phyloP scores from a whole-genome alignment of 805 yeast genomes.

The Saccharomycopsis fibuligera region DNA sequence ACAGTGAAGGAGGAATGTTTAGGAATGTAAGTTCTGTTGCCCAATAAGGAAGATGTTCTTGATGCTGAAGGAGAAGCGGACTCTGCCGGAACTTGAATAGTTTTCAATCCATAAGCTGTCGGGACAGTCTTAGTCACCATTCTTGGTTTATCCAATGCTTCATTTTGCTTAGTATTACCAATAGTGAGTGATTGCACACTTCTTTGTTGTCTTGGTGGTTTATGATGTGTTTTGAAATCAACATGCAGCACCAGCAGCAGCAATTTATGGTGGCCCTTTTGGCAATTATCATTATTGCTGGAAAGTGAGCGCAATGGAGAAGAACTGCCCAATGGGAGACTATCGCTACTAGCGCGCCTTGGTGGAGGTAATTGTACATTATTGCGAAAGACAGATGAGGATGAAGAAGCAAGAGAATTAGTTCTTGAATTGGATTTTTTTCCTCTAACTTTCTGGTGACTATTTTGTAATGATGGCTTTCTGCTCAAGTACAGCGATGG shows the following conservation, averaged over 20 bases:
- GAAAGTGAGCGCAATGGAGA: neutral
- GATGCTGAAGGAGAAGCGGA: slow-evolving; percentile 4
- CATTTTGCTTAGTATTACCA: neutral
- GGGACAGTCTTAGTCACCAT: slow-evolving; percentile 19
- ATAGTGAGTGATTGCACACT: neutral
- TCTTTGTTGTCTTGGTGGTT: neutral
- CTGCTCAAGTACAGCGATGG: too few species aligned
- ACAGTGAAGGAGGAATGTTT: slow-evolving; percentile 11
- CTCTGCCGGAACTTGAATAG: slow-evolving; percentile 19
- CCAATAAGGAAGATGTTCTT: slow-evolving; percentile 11
- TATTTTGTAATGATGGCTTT: too few species aligned
- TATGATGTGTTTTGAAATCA: neutral
- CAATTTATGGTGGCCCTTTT: neutral
- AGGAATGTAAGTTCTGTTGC: slow-evolving; percentile 1
- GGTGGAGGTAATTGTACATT: too few species aligned
- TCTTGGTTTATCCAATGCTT: slow-evolving; percentile 1
- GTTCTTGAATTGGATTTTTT: too few species aligned
- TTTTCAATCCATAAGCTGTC: slow-evolving; percentile 18
- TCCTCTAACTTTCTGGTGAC: too few species aligned
- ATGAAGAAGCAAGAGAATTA: too few species aligned
- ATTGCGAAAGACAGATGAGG: too few species aligned
- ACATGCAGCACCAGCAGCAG: neutral
- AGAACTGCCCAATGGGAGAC: neutral
- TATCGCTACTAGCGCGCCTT: neutral
- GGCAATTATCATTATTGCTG: neutral